phyloP scores from a whole-genome alignment of 495 filamentous ascomycete species.

The Jackrogersella minutella region DNA sequence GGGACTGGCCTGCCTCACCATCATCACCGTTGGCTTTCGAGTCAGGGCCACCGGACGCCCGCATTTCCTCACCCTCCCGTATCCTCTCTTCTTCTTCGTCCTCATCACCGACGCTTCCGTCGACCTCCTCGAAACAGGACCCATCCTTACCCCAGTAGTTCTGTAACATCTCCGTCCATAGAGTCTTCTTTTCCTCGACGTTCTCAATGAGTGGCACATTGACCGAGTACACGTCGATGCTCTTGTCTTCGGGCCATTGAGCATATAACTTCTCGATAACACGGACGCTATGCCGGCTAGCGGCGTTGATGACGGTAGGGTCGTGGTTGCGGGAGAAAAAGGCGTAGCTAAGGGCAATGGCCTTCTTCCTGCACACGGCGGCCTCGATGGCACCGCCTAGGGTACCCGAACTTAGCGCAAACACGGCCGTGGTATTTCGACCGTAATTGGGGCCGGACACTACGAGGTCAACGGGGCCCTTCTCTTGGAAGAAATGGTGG shows the following conservation, averaged over 20 bases:
- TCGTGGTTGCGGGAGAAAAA: constrained; percentile 80
- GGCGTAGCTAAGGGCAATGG: constrained; percentile 87
- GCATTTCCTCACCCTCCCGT: constrained; percentile 63
- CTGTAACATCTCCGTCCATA: constrained; percentile 84
- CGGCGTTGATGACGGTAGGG: constrained; percentile 75
- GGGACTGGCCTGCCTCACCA: constrained; percentile 40
- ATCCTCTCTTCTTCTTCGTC: constrained; percentile 71
- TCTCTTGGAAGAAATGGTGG: constrained; percentile 83
- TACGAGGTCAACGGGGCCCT: constrained; percentile 82
- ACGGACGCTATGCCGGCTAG: constrained; percentile 71
- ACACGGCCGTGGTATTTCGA: constrained; percentile 89
- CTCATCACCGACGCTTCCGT: constrained; percentile 65
- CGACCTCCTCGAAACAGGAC: constrained; percentile 81
- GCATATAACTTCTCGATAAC: constrained; percentile 78
- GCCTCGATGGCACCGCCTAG: constrained; percentile 92
- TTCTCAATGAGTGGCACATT: constrained; percentile 84
- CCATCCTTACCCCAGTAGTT: constrained; percentile 82
- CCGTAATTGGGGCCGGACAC: constrained; percentile 95
- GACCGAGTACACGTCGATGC: constrained; percentile 81
- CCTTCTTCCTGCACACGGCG: constrained; percentile 77
- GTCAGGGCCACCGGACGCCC: constrained; percentile 2
- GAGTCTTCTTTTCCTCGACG: constrained; percentile 69
- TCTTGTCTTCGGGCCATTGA: constrained; percentile 72
- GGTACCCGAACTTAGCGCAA: constrained; percentile 88
- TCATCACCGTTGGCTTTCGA: constrained; percentile 38